phyloP scores from a whole-genome alignment of 352 stramenopile genomes.

The Phytophthora brassicae region DNA sequence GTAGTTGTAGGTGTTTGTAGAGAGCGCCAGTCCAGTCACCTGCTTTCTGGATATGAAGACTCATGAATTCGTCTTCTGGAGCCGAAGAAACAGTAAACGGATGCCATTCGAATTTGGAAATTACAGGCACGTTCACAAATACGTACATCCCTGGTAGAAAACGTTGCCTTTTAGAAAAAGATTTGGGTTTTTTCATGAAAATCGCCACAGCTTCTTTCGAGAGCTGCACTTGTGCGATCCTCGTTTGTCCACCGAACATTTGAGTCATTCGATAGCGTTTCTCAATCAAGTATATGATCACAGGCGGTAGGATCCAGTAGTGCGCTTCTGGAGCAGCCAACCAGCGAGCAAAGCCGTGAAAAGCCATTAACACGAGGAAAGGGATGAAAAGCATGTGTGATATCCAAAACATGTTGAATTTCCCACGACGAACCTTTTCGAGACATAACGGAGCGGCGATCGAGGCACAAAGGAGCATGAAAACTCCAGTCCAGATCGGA shows the following conservation, averaged over 20 bases:
- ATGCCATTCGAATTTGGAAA: slow-evolving; percentile 86
- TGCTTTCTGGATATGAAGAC: slow-evolving; percentile 67
- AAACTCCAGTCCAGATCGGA: slow-evolving; percentile 62
- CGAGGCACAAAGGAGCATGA: slow-evolving; percentile 57
- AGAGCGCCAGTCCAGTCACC: slow-evolving; percentile 71
- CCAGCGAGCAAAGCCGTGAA: slow-evolving; percentile 69
- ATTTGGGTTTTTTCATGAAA: slow-evolving; percentile 63
- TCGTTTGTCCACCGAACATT: slow-evolving; percentile 52
- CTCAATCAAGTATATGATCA: slow-evolving; percentile 62
- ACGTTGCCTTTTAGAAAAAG: slow-evolving; percentile 47
- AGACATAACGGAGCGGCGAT: slow-evolving; percentile 53
- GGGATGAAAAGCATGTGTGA: slow-evolving; percentile 67
- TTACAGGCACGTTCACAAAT: slow-evolving; percentile 77
- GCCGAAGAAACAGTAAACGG: slow-evolving; percentile 90
- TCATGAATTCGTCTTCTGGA: slow-evolving; percentile 66
- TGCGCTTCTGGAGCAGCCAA: slow-evolving; percentile 54
- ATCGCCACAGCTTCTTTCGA: slow-evolving; percentile 61
- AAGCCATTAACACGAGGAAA: slow-evolving; percentile 64
- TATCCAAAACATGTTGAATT: slow-evolving; percentile 73
- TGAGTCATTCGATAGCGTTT: slow-evolving; percentile 63
- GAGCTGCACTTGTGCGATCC: slow-evolving; percentile 48
- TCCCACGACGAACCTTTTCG: slow-evolving; percentile 48
- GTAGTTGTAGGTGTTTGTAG: slow-evolving; percentile 45
- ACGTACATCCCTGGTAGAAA: slow-evolving; percentile 82
- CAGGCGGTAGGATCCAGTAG: slow-evolving; percentile 55